Evolutionary conservation across 2,329 filamentous ascomycete species (phyloP).

Genomic region (Cercospora beticola): DNA sequence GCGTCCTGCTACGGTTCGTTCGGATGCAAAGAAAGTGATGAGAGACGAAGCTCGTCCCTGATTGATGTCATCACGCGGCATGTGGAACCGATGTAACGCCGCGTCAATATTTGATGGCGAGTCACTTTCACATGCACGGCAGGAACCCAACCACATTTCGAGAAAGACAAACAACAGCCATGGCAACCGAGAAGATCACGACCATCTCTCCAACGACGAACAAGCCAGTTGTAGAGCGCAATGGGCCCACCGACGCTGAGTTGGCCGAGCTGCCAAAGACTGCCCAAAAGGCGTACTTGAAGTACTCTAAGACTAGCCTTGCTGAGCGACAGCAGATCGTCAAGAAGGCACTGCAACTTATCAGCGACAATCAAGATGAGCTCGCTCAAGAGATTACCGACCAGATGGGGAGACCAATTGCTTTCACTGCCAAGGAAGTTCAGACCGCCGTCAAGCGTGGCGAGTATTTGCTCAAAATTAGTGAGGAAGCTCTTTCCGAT

Average conservation of each 20-base stretch:
- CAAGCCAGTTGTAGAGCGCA: slow-evolving; percentile 75
- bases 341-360: slow-evolving; percentile 70
- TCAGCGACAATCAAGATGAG: slow-evolving; percentile 71
- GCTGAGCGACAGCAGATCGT: slow-evolving; percentile 76
- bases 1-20: neutral
- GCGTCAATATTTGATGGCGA: slow-evolving; percentile 8
- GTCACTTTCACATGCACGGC: slow-evolving; percentile 7
- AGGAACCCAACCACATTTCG: neutral
- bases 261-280: slow-evolving; percentile 69
- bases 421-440: slow-evolving; percentile 81
- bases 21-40: neutral
- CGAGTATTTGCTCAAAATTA: slow-evolving; percentile 83
- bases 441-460: slow-evolving; percentile 80
- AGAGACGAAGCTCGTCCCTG: neutral
- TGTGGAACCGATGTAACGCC: neutral
- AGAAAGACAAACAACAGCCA: slow-evolving; percentile 29
- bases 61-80: neutral
- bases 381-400: slow-evolving; percentile 82
- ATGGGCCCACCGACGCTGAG: slow-evolving; percentile 69
- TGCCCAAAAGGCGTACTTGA: slow-evolving; percentile 72
- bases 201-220: slow-evolving; percentile 92
- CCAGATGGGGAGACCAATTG: slow-evolving; percentile 93
- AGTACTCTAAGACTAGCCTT: slow-evolving; percentile 73
- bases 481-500: slow-evolving; percentile 73
- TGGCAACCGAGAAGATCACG: slow-evolving; percentile 60